These are phyloP conservation scores for Boletus rubescentipes DNA, from an alignment of 768 basidiomycete species.

Conservation along the genomic window DNA sequence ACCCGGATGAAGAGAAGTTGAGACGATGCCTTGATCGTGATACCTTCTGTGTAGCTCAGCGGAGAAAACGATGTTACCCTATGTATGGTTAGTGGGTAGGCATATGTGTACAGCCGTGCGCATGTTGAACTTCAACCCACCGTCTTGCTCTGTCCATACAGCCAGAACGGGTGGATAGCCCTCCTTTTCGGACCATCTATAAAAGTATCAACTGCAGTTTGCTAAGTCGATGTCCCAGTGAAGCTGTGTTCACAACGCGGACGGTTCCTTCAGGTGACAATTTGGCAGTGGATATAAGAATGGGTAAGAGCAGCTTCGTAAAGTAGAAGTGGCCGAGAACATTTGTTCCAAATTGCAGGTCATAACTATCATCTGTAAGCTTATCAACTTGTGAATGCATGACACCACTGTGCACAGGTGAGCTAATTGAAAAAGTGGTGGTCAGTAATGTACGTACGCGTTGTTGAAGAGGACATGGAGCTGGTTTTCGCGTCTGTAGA, in stretches of 20 bases:
- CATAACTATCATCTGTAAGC: conserved; percentile 10
- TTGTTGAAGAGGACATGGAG: conserved; percentile 14
- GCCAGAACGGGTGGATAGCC: conserved; percentile 10
- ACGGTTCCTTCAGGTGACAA: conserved; percentile 22
- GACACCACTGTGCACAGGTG: neutral
- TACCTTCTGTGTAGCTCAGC: conserved; percentile 47
- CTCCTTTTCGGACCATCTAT: conserved; percentile 37
- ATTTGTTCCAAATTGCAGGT: conserved; percentile 7
- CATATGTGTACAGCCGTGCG: too few relatives aligned
- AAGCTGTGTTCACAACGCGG: conserved; percentile 35
- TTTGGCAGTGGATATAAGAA: conserved; percentile 24
- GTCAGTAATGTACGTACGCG: neutral
- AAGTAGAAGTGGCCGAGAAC: conserved; percentile 12
- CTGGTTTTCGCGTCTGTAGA: conserved; percentile 1
- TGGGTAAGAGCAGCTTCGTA: conserved; percentile 7
- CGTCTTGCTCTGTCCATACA: conserved; percentile 33
- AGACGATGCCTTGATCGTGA: conserved; percentile 45
- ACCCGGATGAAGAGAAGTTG: conserved; percentile 46
- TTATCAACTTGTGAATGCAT: neutral
- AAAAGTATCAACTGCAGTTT: conserved; percentile 37
- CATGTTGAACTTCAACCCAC: neutral
- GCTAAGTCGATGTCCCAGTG: conserved; percentile 11
- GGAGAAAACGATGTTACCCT: conserved; percentile 47
- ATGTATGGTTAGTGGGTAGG: neutral
- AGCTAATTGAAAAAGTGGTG: neutral